These are phyloP conservation scores for Rosa hybrid DNA, from an alignment of 331 rosid genomes.

Conservation along the genomic window DNA sequence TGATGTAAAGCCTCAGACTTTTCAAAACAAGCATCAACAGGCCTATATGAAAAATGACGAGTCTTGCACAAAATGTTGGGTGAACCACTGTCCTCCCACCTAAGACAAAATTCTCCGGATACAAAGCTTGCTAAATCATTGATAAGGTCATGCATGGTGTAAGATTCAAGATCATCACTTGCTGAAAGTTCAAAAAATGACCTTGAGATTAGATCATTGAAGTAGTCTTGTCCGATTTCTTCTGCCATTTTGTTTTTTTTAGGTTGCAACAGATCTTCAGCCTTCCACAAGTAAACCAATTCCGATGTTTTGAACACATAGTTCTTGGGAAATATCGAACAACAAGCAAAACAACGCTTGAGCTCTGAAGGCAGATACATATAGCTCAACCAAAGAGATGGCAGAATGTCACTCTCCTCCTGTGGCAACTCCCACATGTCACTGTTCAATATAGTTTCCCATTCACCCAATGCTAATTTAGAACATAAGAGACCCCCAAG, in stretches of 20 bases:
- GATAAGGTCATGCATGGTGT: slow-evolving; percentile 10
- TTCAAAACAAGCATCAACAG: neutral
- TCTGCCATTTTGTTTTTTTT: neutral
- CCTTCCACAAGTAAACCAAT: too few relatives aligned
- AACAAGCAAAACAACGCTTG: too few relatives aligned
- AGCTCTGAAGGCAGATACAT: too few relatives aligned
- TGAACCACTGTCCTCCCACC: slow-evolving; percentile 2
- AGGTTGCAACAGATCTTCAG: too few relatives aligned
- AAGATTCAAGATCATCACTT: neutral
- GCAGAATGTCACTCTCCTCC: too few relatives aligned
- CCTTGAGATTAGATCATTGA: neutral
- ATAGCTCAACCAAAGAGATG: too few relatives aligned
- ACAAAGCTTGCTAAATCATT: slow-evolving; percentile 3
- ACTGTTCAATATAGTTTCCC: too few relatives aligned
- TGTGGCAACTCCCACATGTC: too few relatives aligned
- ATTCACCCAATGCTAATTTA: too few relatives aligned
- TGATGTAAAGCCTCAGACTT: neutral
- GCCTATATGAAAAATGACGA: slow-evolving; percentile 18
- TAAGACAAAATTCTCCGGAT: slow-evolving; percentile 2
- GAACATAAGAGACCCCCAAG: too few relatives aligned
- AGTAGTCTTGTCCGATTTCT: neutral
- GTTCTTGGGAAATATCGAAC: too few relatives aligned
- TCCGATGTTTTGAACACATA: too few relatives aligned
- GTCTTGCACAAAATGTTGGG: neutral
- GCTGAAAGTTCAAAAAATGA: neutral